A percentile compares a stretch with the other conserved stretches of the same genome.
Conservation (phyloP, 768 basidiomycete species). For the Tephrocybe sp. region DNA sequence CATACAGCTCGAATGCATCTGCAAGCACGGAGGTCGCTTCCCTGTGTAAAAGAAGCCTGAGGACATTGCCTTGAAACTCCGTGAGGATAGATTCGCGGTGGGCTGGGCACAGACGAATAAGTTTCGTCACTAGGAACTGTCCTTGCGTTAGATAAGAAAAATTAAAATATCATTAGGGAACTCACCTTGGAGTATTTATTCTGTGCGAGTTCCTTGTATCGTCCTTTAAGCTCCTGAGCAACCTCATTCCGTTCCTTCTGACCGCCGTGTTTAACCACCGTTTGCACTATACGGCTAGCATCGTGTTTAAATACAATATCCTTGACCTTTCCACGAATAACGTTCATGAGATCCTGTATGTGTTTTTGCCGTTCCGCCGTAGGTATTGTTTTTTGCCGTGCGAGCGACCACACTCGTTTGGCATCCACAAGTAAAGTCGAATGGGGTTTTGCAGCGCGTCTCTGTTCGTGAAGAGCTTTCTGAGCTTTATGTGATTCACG, state of each 20-base stretch:
- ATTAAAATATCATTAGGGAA: neutral
- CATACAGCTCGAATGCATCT: conserved; percentile 85
- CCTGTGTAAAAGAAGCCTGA: conserved; percentile 77
- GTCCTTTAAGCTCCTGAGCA: conserved; percentile 79
- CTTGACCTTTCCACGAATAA: conserved; percentile 77
- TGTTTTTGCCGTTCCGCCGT: conserved; percentile 72
- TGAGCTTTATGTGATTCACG: conserved; percentile 74
- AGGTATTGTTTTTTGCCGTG: conserved; percentile 68
- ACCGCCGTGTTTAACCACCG: conserved; percentile 77
- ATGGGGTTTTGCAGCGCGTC: conserved; percentile 76
- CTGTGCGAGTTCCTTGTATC: conserved; percentile 73
- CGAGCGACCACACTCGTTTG: conserved; percentile 75
- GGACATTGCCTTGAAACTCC: conserved; percentile 75
- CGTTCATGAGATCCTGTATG: conserved; percentile 67
- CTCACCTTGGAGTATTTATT: conserved; percentile 88
- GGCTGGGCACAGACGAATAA: conserved; percentile 70
- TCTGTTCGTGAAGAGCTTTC: conserved; percentile 61
- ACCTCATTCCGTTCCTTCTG: conserved; percentile 76
- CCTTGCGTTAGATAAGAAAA: neutral
- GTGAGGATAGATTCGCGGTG: conserved; percentile 74
- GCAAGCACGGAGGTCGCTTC: conserved; percentile 83
- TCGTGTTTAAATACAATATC: conserved; percentile 92
- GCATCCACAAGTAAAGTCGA: conserved; percentile 66
- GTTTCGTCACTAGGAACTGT: conserved; percentile 79
- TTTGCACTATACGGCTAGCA: conserved; percentile 83